Base-by-base conservation (phyloP, 345 rosid genomes). In the Sapria himalayana region DNA sequence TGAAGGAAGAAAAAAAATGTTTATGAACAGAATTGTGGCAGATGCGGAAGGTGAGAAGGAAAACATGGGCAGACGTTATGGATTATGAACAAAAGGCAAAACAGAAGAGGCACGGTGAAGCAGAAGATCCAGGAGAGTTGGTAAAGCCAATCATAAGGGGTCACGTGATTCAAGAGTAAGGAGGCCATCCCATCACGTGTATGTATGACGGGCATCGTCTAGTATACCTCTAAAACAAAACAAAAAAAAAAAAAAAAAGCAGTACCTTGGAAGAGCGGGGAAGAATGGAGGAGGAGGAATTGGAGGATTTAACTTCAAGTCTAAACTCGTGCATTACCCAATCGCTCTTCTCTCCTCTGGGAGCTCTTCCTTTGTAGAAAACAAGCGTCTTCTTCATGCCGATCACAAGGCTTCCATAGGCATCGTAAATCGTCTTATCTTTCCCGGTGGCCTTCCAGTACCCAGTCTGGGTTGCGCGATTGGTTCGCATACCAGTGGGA, bases 361-460 rank as follows among this genome's bases (percentile, higher is more conserved):
- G 98, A 25, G 98, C 98, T 69, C 98, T 66, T 7, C 98, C 98
- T 57, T 2, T 61, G 65, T 89, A 89, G 56, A 89, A 89, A 16
- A 89, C 98, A 50, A 89, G 95, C 2, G 98, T 89, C 69, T 89
- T 89, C 74, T 89, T 89, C 98, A 89, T 89, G 37, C 98, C 98
- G n/a, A n/a, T n/a, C 39, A 89, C 86, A 34, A 79, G 81, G 57
- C 67, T 48, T 13, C 55, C 53, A 52, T 58, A 74, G 2, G 84
- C 95, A 54, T 41, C 67, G 70, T 43, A 73, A 29, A 89, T 82
- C 72, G 79, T 79, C 39, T 72, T 89, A 24, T 89, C 98, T 44
- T 82, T 82, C 0, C 98, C 98, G 0, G 98, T 89, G 1, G 95
- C 98, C 61, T 89, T 89, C 98, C 98, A 89, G 46, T 82, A 82